Percentiles rank a stretch among this genome's conserved stretches.
Conservation (phyloP, 306 rosid species). For the Delonix regia region DNA sequence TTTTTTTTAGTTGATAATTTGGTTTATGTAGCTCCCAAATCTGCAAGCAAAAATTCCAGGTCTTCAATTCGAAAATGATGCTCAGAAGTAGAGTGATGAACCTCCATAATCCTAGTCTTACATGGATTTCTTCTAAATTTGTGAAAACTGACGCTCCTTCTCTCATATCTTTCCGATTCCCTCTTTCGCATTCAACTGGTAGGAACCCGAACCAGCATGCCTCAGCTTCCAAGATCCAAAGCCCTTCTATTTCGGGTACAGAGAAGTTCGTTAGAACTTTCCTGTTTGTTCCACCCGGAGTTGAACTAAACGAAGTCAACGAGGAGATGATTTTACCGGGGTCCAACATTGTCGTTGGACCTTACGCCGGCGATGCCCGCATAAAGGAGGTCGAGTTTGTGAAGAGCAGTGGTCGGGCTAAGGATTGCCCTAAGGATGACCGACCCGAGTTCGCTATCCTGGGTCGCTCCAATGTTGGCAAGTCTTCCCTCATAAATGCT, state of each 20-base stretch:
- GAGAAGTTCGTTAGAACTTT: conserved; percentile 44
- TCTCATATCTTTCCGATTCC: conserved; percentile 39
- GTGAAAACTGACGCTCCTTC: conserved; percentile 16
- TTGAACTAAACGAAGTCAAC: conserved; percentile 58
- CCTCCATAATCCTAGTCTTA: conserved; percentile 36
- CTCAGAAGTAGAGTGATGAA: conserved; percentile 49
- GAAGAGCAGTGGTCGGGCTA: conserved; percentile 79
- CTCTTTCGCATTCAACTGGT: conserved; percentile 42
- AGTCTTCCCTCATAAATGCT: conserved; percentile 88
- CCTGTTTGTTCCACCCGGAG: conserved; percentile 79
- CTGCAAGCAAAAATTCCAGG: background rate
- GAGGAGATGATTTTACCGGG: conserved; percentile 73
- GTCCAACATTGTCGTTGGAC: conserved; percentile 84
- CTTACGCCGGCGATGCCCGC: conserved; percentile 82
- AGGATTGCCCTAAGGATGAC: conserved; percentile 75
- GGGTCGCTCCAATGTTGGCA: conserved; percentile 95
- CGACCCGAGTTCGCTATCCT: conserved; percentile 86
- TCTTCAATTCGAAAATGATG: conserved; percentile 36
- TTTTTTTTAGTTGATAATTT: background rate
- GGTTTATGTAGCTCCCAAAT: background rate
- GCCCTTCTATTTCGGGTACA: conserved; percentile 36
- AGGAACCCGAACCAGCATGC: conserved; percentile 35
- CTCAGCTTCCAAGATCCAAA: conserved; percentile 48
- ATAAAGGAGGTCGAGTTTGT: conserved; percentile 80
- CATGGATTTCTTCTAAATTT: conserved; percentile 36